Conservation (phyloP, 2,329 filamentous ascomycete genomes). For the Gaeumannomyces sp. region DNA sequence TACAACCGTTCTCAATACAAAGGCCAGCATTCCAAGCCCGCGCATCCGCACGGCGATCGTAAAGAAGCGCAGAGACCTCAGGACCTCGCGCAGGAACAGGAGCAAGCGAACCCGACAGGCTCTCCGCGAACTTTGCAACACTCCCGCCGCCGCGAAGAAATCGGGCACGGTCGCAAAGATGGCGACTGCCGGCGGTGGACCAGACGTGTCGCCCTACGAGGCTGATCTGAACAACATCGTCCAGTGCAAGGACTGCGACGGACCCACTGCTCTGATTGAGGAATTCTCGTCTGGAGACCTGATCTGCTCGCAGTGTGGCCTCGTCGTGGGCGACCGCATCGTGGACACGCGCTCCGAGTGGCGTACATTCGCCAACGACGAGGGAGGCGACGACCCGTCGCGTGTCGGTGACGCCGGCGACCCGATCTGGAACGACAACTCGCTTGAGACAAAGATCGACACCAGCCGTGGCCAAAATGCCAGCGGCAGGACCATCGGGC, state of each 20-base stretch:
- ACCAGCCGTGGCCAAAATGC: constrained; percentile 18
- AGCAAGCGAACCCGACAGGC: constrained; percentile 13
- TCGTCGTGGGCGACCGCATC: constrained; percentile 84
- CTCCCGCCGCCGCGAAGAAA: constrained; percentile 29
- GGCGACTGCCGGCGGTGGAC: constrained; percentile 5
- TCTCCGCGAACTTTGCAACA: constrained; percentile 18
- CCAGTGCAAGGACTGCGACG: constrained; percentile 86
- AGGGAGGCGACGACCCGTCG: constrained; percentile 92
- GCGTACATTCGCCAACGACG: constrained; percentile 98
- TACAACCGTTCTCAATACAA: constrained; percentile 34
- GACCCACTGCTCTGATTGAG: constrained; percentile 87
- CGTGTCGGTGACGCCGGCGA: constrained; percentile 96
- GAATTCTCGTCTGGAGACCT: constrained; percentile 90
- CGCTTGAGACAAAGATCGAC: constrained; percentile 52
- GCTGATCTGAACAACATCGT: constrained; percentile 84
- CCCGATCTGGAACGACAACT: constrained; percentile 76
- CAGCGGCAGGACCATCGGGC: constrained; percentile 17
- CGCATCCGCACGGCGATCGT: constrained; percentile 12
- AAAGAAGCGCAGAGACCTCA: constrained; percentile 17
- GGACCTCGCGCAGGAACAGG: constrained; percentile 21
- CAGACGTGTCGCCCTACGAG: constrained; percentile 21
- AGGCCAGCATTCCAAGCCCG: constrained; percentile 16
- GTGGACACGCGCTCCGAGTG: constrained; percentile 97
- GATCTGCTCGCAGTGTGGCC: constrained; percentile 84
- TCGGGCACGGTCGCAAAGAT: constrained; percentile 28